phyloP scores from a whole-genome alignment of 441 rosid species.

The Metrosideros polymorpha region DNA sequence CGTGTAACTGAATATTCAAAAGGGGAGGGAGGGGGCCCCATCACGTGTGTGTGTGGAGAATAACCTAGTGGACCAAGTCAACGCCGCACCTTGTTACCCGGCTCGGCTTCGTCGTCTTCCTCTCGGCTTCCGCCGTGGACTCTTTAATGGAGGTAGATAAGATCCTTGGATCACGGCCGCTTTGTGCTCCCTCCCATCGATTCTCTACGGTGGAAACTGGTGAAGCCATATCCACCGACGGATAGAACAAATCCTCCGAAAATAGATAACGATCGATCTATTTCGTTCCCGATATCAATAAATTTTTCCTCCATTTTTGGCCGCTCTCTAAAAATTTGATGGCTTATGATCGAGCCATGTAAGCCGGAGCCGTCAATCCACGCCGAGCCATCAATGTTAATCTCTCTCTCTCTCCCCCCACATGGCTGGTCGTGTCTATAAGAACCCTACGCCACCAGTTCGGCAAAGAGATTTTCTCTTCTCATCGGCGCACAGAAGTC shows the following conservation, averaged over 20 bases:
- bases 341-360: conserved; percentile 24
- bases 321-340: not conserved
- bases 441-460: conserved; percentile 13
- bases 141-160: not conserved
- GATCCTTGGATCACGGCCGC: no score
- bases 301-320: not conserved
- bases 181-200: no score
- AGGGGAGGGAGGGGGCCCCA: not conserved
- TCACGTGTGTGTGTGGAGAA: not conserved
- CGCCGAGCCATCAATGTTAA: conserved; percentile 10
- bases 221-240: no score
- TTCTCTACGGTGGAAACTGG: no score
- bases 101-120: not conserved
- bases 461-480: not conserved
- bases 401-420: not conserved
- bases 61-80: not conserved
- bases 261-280: not conserved
- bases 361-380: conserved; percentile 21
- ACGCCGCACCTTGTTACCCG: not conserved
- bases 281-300: not conserved
- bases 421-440: conserved; percentile 7
- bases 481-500: conserved; percentile 1
- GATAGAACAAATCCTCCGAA: not conserved
- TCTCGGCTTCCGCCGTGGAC: not conserved
- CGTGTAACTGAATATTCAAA: not conserved